Conservation (phyloP, 768 basidiomycete species). For the Crucibulum laeve region DNA sequence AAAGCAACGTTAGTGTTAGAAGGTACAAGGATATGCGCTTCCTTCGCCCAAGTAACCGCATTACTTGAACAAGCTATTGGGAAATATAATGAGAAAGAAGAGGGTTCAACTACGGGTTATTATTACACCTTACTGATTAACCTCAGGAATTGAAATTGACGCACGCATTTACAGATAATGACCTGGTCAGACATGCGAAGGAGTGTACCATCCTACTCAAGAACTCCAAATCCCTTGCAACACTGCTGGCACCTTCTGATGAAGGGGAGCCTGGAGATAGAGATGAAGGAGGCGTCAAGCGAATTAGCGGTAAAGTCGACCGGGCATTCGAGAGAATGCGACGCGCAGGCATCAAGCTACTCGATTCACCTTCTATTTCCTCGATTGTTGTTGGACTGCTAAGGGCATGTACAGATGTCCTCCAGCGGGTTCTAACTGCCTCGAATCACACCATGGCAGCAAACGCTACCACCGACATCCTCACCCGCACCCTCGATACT, state of each 20-base stretch:
- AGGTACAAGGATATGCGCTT: constrained; percentile 34
- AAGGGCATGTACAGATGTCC: constrained; percentile 7
- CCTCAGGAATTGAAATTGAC: too few species aligned
- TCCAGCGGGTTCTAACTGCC: background rate
- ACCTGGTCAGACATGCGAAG: constrained; percentile 8
- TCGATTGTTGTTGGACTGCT: background rate
- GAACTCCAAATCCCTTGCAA: constrained; percentile 9
- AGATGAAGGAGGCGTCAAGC: constrained; percentile 29
- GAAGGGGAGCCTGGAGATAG: background rate
- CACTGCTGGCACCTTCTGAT: constrained; percentile 9
- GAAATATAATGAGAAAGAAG: background rate
- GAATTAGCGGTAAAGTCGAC: constrained; percentile 48
- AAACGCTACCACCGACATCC: too few species aligned
- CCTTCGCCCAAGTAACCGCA: constrained; percentile 40
- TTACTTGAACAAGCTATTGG: constrained; percentile 23
- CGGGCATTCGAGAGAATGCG: constrained; percentile 59
- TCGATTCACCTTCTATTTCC: constrained; percentile 30
- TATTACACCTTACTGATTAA: too few species aligned
- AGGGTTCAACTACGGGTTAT: too few species aligned
- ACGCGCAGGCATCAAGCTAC: constrained; percentile 38
- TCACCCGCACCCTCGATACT: constrained; percentile 49
- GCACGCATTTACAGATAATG: too few species aligned
- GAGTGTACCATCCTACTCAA: constrained; percentile 15
- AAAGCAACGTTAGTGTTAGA: constrained; percentile 19
- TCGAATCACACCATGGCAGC: too few species aligned